Evolutionary conservation across 2,329 filamentous ascomycete species (phyloP), one percentile per base, ranked within the genome.

Genomic region (Albifimbria verrucaria): DNA sequence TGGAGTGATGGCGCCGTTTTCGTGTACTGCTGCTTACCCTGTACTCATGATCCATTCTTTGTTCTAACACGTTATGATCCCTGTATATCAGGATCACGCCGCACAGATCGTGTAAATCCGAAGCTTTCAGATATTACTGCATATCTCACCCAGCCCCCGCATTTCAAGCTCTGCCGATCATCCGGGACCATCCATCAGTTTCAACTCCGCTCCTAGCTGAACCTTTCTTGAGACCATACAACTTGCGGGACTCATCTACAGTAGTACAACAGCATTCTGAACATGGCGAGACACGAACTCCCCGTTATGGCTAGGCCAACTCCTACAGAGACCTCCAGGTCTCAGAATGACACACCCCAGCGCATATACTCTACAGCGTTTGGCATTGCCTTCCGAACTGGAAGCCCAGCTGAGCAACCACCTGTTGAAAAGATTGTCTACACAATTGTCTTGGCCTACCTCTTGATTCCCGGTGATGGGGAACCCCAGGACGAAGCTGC

Each of bases 391-490:
- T 55, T 70, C 43, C 49, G 49, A 11, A 52, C 55, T 10, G 56
- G 52, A 21, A 52, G 52, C 15, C 10, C 46, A 21, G 25, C 25
- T 2, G 20, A 12, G 17, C 4, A 15, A 11, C 32, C 45, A 7
- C 25, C 23, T 7, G 21, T 46, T 21, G 68, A 63, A 42, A 70
- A 70, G 49, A 60, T 53, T n/a, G 28, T 52, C 1, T 67, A 63
- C 57, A 70, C 63, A 28, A 65, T 73, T 57, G 62, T 74, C 55
- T 65, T 60, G 32, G 57, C 72, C 10, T 53, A 56, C 2, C 54
- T 72, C 0, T 58, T 74, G 0, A 74, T 74, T 49, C 72, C 71
- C 15, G 72, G 72, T 45, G 66, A 68, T 51, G 70, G 70, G 36
- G 53, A 65, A 3, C 72, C 72, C 1, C 42, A 66, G 17, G 41